Evolutionary conservation across 768 basidiomycete genomes (phyloP).

Genomic region (Suillus luteus): DNA sequence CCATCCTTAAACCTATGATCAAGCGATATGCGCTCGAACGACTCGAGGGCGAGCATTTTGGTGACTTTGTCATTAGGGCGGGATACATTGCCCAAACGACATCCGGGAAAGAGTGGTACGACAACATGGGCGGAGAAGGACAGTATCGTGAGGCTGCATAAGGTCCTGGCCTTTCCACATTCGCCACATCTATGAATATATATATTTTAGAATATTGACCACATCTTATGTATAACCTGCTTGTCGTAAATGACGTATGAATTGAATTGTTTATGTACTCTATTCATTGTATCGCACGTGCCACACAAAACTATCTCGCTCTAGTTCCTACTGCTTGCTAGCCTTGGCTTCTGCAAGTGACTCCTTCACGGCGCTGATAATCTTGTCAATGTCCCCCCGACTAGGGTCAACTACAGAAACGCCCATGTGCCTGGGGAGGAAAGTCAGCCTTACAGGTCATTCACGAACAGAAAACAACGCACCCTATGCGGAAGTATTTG

Average conservation of each 20-base stretch:
- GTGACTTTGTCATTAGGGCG: slow-evolving; percentile 91
- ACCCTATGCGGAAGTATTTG: slow-evolving; percentile 92
- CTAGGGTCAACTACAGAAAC: slow-evolving; percentile 69
- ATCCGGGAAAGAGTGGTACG: slow-evolving; percentile 86
- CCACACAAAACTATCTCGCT: background rate
- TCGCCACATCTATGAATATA: background rate
- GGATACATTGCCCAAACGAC: slow-evolving; percentile 89
- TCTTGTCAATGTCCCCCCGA: slow-evolving; percentile 74
- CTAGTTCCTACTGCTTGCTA: slow-evolving; percentile 17
- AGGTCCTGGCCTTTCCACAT: background rate
- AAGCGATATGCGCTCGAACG: slow-evolving; percentile 89
- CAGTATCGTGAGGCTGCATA: slow-evolving; percentile 41
- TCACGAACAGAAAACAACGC: slow-evolving; percentile 25
- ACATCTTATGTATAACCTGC: background rate
- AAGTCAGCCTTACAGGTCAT: slow-evolving; percentile 8
- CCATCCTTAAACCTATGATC: slow-evolving; percentile 91
- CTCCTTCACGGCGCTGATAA: slow-evolving; percentile 67
- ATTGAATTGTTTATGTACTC: background rate
- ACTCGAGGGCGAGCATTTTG: slow-evolving; percentile 86
- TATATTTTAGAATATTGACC: background rate
- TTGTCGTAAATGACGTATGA: background rate
- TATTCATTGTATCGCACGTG: background rate
- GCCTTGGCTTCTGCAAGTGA: slow-evolving; percentile 42
- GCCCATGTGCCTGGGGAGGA: slow-evolving; percentile 78
- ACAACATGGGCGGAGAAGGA: slow-evolving; percentile 79